Conservation (phyloP, 2,329 filamentous ascomycete species). For the Arthrinium puccinioides region DNA sequence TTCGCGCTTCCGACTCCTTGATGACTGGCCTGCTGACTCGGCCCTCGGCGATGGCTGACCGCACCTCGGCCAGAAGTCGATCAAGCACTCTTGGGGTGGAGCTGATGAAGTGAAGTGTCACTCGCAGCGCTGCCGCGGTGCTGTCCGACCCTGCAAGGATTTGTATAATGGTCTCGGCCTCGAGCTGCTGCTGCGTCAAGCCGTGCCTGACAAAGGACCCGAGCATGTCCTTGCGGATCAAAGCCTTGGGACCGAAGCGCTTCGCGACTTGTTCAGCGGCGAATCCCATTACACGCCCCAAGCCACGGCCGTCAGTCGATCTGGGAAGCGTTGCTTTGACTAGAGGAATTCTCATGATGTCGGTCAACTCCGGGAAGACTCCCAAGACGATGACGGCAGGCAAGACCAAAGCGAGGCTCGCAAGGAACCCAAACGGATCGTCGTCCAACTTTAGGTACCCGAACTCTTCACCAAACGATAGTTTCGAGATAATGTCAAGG, state of each 20-base stretch:
- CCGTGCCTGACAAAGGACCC: conserved; percentile 33
- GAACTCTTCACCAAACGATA: neutral
- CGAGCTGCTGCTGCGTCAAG: conserved; percentile 27
- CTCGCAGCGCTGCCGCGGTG: neutral
- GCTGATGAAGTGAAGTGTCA: neutral
- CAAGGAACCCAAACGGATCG: neutral
- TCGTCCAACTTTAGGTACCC: neutral
- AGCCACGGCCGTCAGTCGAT: neutral
- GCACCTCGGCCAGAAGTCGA: neutral
- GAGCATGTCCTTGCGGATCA: conserved; percentile 27
- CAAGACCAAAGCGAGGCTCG: neutral
- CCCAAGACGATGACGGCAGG: neutral
- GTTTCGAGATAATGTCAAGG: neutral
- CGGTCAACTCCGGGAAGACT: neutral
- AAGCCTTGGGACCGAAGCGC: conserved; percentile 18
- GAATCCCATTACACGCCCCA: neutral
- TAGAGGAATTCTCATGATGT: neutral
- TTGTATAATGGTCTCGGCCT: conserved; percentile 36
- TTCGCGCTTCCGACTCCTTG: neutral
- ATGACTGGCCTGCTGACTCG: neutral
- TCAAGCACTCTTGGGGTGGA: neutral
- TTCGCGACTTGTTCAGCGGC: conserved; percentile 16
- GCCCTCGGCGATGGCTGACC: neutral
- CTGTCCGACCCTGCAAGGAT: conserved; percentile 12
- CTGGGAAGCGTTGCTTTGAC: neutral